A percentile compares a stretch with the other conserved stretches of the same genome.
Evolutionary conservation across 2,329 filamentous ascomycete species (phyloP).

Genomic region (Penicillium verrucosum): DNA sequence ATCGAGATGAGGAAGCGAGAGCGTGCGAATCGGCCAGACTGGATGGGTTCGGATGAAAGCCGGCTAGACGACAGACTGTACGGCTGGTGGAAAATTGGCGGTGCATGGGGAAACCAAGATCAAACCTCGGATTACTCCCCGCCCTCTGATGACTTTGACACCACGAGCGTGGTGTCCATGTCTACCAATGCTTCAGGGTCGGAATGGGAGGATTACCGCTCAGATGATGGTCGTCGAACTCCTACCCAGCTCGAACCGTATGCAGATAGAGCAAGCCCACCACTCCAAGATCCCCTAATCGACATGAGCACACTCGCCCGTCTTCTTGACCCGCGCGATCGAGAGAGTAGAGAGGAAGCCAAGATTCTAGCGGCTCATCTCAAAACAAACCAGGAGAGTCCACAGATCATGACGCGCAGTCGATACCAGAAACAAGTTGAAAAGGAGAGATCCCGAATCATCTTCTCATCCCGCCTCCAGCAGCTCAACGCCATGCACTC

Average conservation of each 20-base stretch:
- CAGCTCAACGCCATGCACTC: slow-evolving; percentile 22
- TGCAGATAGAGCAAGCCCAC: slow-evolving; percentile 49
- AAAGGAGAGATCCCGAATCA: slow-evolving; percentile 65
- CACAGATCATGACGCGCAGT: slow-evolving; percentile 73
- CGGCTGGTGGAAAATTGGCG: slow-evolving; percentile 76
- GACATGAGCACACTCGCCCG: slow-evolving; percentile 68
- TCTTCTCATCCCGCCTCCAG: slow-evolving; percentile 50
- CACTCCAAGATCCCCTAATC: slow-evolving; percentile 60
- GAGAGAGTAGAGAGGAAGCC: slow-evolving; percentile 77
- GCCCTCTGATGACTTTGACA: slow-evolving; percentile 60
- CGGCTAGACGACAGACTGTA: slow-evolving; percentile 74
- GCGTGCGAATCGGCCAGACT: slow-evolving; percentile 39
- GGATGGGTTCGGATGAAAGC: slow-evolving; percentile 55
- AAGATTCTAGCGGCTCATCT: slow-evolving; percentile 77
- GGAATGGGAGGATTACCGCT: slow-evolving; percentile 48
- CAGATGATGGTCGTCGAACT: slow-evolving; percentile 57
- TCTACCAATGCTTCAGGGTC: slow-evolving; percentile 52
- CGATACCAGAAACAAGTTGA: slow-evolving; percentile 68
- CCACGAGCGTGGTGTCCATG: slow-evolving; percentile 75
- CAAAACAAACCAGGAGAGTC: slow-evolving; percentile 50
- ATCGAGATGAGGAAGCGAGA: slow-evolving; percentile 67
- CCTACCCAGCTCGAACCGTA: slow-evolving; percentile 67
- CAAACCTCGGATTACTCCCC: slow-evolving; percentile 74
- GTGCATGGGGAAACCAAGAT: slow-evolving; percentile 81
- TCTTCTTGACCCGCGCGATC: slow-evolving; percentile 74